Base-by-base conservation (phyloP, 345 rosid species). In the Turritis glabra region DNA sequence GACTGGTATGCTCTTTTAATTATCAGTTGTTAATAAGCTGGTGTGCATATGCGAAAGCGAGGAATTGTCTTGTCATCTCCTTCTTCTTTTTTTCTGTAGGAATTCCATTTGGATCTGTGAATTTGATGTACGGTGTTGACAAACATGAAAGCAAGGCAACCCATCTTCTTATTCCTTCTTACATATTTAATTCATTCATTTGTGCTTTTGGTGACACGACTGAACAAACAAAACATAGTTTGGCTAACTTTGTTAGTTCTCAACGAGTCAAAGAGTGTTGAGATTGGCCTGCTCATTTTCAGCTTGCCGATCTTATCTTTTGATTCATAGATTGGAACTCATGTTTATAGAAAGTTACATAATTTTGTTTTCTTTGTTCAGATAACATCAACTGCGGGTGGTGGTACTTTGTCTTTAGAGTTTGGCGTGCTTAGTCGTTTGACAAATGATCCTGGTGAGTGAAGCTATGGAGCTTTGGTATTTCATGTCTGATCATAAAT, bases 351-450 rank as follows among this genome's bases (percentile, higher is more conserved):
- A 57, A 59, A 48, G 32, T 69, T 60, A 18, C 53, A 63, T 22
- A n/a, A n/a, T 44, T 76, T 67, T 81, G 44, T 51, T 58, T 37
- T 73, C 61, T 81, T 68, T 82, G 64, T 84, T 71, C 79, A 95
- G 99, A 85, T 95, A 79, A 95, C 99, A 53, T 92, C 98, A 63
- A 95, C 99, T 9, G 99, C 99, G 47, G 99, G 99, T 72, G 99
- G 99, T 64, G 99, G 97, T 80, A 95, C 99, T 21, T 81, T 95
- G 85, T 92, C 97, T 33, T 86, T 95, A 80, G 99, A 95, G 84
- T 95, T 95, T 58, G 98, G 97, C 54, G 82, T 90, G 71, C 93
- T 95, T 40, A 95, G 97, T 73, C 90, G 90, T 68, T 85, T 95
- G 84, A 92, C 97, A 73, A 89, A 95, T 79, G 89, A 95, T 81